These are phyloP conservation scores for Ramaria sp. DNA, from an alignment of 768 basidiomycete genomes.

Conservation along the genomic window DNA sequence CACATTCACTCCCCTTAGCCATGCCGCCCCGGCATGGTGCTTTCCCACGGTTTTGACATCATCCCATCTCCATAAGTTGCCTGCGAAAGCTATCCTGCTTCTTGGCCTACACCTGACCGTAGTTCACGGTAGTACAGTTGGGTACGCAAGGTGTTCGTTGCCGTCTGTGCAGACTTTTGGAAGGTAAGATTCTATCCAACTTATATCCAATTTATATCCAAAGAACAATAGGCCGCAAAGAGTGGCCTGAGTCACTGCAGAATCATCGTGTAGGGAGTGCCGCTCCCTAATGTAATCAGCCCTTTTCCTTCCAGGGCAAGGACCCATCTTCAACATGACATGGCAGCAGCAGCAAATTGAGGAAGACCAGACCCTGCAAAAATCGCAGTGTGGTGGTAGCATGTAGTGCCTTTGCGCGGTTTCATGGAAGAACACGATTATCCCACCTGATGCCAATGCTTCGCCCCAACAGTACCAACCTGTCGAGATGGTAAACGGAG, in stretches of 20 bases:
- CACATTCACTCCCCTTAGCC: not conserved
- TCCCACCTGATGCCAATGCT: conserved; percentile 14
- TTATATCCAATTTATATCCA: too few relatives aligned
- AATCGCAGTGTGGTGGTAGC: conserved; percentile 1
- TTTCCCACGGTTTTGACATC: not conserved
- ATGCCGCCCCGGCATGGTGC: not conserved
- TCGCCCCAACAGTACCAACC: conserved; percentile 19
- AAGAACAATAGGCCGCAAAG: not conserved
- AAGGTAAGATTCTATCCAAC: too few relatives aligned
- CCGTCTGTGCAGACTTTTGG: too few relatives aligned
- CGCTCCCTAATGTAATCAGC: not conserved
- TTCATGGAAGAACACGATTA: conserved; percentile 4
- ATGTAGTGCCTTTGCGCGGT: not conserved
- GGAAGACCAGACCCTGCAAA: not conserved
- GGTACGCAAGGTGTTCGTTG: too few relatives aligned
- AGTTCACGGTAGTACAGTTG: too few relatives aligned
- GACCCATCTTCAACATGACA: conserved; percentile 6
- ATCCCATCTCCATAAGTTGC: not conserved
- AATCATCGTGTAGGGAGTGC: too few relatives aligned
- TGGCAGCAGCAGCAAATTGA: not conserved
- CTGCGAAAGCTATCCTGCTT: not conserved
- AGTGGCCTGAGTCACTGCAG: too few relatives aligned
- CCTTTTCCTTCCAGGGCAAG: not conserved
- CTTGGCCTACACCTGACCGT: not conserved
- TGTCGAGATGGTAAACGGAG: conserved; percentile 16